These are phyloP conservation scores for Aspergillus melleus DNA, from an alignment of 2,329 filamentous ascomycete genomes.

Conservation along the genomic window DNA sequence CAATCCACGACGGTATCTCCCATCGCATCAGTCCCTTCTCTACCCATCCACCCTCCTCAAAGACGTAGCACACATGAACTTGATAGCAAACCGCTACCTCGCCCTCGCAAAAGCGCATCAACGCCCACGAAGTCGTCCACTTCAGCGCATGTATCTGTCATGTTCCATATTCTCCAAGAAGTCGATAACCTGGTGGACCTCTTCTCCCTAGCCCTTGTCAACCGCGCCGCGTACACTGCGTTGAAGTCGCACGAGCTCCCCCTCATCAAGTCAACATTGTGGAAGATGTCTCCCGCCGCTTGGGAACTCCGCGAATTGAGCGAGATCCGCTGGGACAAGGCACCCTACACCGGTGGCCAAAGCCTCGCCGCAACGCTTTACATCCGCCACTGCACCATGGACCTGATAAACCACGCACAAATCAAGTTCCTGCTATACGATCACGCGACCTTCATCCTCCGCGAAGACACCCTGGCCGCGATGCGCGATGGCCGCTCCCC, in stretches of 20 bases:
- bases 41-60: not conserved
- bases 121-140: not conserved
- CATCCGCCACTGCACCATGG: slow-evolving; percentile 8
- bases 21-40: not conserved
- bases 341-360: not conserved
- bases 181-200: not conserved
- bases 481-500: not conserved
- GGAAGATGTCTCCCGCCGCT: slow-evolving; percentile 5
- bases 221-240: not conserved
- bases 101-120: not conserved
- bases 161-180: not conserved
- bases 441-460: not conserved
- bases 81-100: not conserved
- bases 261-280: slow-evolving; percentile 1
- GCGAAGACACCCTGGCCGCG: not conserved
- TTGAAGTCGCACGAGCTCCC: not conserved
- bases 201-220: not conserved
- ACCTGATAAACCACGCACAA: slow-evolving; percentile 1
- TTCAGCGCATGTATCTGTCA: not conserved
- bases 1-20: not conserved
- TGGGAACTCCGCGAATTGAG: slow-evolving; percentile 13
- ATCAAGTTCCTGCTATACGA: slow-evolving; percentile 10
- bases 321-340: not conserved
- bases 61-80: not conserved
- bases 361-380: slow-evolving; percentile 8